Conservation (phyloP, 768 basidiomycete genomes). For the Cyclocybe cylindracea region DNA sequence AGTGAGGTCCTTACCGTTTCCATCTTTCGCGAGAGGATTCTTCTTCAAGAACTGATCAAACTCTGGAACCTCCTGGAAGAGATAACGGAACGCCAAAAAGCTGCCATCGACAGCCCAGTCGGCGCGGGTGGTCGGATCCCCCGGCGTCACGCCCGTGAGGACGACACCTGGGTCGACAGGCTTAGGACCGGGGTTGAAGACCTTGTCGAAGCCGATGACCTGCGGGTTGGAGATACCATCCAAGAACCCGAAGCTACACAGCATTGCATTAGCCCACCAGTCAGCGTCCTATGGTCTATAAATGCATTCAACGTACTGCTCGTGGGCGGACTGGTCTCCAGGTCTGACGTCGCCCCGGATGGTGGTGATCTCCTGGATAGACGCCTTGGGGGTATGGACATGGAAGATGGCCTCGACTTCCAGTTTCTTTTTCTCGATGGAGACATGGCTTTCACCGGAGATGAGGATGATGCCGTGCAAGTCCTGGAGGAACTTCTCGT, state of each 20-base stretch:
- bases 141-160: constrained; percentile 43
- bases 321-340: constrained; percentile 41
- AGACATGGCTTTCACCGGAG: constrained; percentile 42
- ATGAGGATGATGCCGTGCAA: constrained; percentile 55
- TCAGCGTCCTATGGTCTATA: no score
- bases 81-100: constrained; percentile 52
- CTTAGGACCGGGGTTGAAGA: constrained; percentile 35
- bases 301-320: constrained; percentile 35
- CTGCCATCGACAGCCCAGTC: constrained; percentile 51
- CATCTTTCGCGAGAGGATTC: constrained; percentile 37
- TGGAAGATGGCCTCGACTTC: constrained; percentile 38
- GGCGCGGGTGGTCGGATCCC: constrained; percentile 37
- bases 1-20: constrained; percentile 27
- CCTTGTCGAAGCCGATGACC: constrained; percentile 38
- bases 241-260: constrained; percentile 47
- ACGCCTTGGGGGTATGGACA: constrained; percentile 22
- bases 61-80: constrained; percentile 54
- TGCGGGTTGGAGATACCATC: constrained; percentile 57
- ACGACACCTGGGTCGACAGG: constrained; percentile 43
- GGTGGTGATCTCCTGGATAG: constrained; percentile 39
- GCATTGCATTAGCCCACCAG: not conserved
- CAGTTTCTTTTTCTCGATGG: constrained; percentile 33
- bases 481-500: constrained; percentile 41
- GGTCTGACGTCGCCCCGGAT: constrained; percentile 45
- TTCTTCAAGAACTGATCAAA: constrained; percentile 46